Conservation (phyloP, 2,329 filamentous ascomycete species). For the Claviceps sorghi region DNA sequence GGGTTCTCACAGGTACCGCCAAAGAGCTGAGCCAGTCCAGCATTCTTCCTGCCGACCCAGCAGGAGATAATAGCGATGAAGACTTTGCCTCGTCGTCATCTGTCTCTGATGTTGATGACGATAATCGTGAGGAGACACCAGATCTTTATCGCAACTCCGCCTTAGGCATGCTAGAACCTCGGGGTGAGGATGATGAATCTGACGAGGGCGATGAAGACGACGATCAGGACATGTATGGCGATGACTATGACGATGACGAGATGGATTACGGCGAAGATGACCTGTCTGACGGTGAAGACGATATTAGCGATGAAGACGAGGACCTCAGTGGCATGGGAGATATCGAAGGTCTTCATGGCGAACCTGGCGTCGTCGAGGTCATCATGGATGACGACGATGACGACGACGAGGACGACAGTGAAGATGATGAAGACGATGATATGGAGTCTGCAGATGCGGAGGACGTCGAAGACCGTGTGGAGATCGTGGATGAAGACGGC, state of each 20-base stretch:
- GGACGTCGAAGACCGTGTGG: slow-evolving; percentile 36
- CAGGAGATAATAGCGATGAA: slow-evolving; percentile 60
- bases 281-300: slow-evolving; percentile 66
- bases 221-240: slow-evolving; percentile 85
- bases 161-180: slow-evolving; percentile 81
- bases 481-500: slow-evolving; percentile 51
- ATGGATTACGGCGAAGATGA: slow-evolving; percentile 84
- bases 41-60: slow-evolving; percentile 51
- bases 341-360: slow-evolving; percentile 58
- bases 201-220: slow-evolving; percentile 59
- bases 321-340: slow-evolving; percentile 71
- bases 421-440: slow-evolving; percentile 37
- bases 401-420: slow-evolving; percentile 49
- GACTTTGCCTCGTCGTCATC: slow-evolving; percentile 80
- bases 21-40: slow-evolving; percentile 72
- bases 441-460: slow-evolving; percentile 30
- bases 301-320: slow-evolving; percentile 82
- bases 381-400: slow-evolving; percentile 64
- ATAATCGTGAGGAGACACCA: slow-evolving; percentile 78
- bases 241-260: slow-evolving; percentile 80
- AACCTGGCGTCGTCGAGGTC: slow-evolving; percentile 52
- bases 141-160: slow-evolving; percentile 95
- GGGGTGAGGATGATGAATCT: slow-evolving; percentile 67
- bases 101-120: slow-evolving; percentile 69
- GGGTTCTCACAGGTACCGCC: slow-evolving; percentile 74